Base-by-base conservation (phyloP, 2,329 filamentous ascomycete species). In the Ceratocystis ficicola region DNA sequence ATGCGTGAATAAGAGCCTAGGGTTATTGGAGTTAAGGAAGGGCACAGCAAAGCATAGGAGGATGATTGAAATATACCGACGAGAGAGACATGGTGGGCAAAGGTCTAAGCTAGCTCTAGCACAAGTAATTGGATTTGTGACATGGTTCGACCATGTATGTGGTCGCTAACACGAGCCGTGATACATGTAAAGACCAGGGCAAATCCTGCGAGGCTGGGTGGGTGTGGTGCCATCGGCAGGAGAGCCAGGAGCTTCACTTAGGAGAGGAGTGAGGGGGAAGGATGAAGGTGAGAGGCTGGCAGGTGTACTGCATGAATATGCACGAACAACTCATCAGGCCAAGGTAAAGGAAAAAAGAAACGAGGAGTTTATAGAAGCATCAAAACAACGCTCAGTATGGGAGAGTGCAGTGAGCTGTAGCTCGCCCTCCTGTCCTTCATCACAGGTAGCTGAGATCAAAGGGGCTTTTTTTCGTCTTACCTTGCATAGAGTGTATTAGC, bases 241-340 rank as follows among this genome's bases (percentile, higher is more conserved):
- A 25, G 25, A 15, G 20, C 48, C 48, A 8, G 28, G 55, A 59
- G 55, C 30, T 36, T 32, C 5, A 20, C n/a, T 32, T n/a, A 4
- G 17, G 22, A 25, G n/a, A n/a, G 48, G 48, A 6, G n/a, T 22
- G 48, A n/a, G 22, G 22, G n/a, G 22, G 52, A 32, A 30, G 52
- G 52, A 17, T 57, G 52, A 28, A 5, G 55, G 30, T 15, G 55
- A 59, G 36, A n/a, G 52, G 30, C 25, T 36, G 25, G 30, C 28
- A n/a, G 30, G 15, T 30, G 55, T 36, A 32, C 55, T 55, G 46
- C 44, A n/a, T 52, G 28, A 55, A 64, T 61, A 72, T 72, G 71
- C 70, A 72, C 57, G 71, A 71, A 72, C 71, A 72, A 72, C 71
- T 71, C 71, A 72, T 22, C 46, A 68, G 60, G 69, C 69, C 10